Evolutionary conservation across 179 eudicot genomes (phyloP).

Genomic region (Beta macrorhiza): DNA sequence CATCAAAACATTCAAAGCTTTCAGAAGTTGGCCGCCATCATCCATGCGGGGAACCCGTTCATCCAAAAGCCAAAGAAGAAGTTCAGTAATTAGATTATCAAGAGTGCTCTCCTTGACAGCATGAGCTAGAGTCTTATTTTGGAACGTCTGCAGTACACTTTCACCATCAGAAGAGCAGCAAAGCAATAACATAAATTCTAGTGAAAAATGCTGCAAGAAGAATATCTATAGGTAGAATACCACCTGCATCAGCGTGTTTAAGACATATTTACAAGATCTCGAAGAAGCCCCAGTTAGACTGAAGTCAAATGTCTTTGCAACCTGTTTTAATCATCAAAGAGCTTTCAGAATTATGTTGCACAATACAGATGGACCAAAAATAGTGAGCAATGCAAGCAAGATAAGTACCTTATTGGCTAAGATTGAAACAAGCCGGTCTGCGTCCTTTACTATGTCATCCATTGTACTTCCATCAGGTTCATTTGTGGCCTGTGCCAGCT

Average conservation of each 20-base stretch:
- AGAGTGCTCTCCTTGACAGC: slow-evolving; percentile 87
- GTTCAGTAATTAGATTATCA: slow-evolving; percentile 77
- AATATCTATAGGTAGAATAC: not conserved
- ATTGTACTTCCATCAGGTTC: slow-evolving; percentile 83
- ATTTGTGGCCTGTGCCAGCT: slow-evolving; percentile 64
- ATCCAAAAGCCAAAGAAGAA: slow-evolving; percentile 98
- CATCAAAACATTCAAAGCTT: slow-evolving; percentile 93
- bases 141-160: slow-evolving; percentile 65
- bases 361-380: not conserved
- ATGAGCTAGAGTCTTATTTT: slow-evolving; percentile 78
- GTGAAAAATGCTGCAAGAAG: slow-evolving; percentile 1
- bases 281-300: slow-evolving; percentile 92
- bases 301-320: slow-evolving; percentile 88
- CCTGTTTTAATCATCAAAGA: slow-evolving; percentile 42
- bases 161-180: slow-evolving; percentile 16
- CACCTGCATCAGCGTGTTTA: slow-evolving; percentile 97
- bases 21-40: slow-evolving; percentile 92
- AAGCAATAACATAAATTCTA: not conserved
- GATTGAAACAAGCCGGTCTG: slow-evolving; percentile 89
- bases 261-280: slow-evolving; percentile 95
- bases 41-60: slow-evolving; percentile 96
- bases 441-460: slow-evolving; percentile 82
- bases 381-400: not conserved
- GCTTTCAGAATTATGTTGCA: not conserved
- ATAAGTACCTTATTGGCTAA: slow-evolving; percentile 64